Evolutionary conservation across 2,329 filamentous ascomycete species (phyloP), one percentile per base, ranked within the genome.

Genomic region (Ceratocystis albifundus): DNA sequence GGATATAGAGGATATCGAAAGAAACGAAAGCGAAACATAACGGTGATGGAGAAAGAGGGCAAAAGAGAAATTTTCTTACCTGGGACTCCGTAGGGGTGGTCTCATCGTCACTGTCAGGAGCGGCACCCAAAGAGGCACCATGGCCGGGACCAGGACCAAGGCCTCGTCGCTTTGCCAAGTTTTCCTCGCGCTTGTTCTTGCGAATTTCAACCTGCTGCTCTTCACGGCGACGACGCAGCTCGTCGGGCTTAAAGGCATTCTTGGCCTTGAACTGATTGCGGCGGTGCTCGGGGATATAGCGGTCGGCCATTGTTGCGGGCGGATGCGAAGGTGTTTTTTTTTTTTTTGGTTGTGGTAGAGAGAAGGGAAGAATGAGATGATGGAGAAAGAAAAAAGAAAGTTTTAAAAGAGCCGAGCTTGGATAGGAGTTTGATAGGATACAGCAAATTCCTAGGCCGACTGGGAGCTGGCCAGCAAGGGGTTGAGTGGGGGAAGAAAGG

Each of bases 181-280:
- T 97, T 82, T 99, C 94, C 80, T 99, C 94, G 76, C 94, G 88
- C 86, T 97, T 97, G 71, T 92, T 90, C 81, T 96, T 96, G 76
- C 94, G 88, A 75, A 99, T 99, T 81, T 99, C 94, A 71, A 99
- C 94, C 80, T 97, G 94, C 79, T 96, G 92, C 80, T 99, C 94
- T 78, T 99, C 94, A 76, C 94, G 94, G 76, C 94, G 94, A 74
- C 94, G 92, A 76, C 94, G 90, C 71, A 99, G 88, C 82, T 99
- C 94, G 77, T 99, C 94, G 73, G 93, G 93, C 86, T 96, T 96
- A 84, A 99, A 97, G 74, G 90, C 90, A 79, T 90, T 93, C 85
- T 96, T 96, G 66, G 94, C 94, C 88, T 99, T 99, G 87, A 96
- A 99, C 81, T 96, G 92, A 71, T 90, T 96, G 76, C 94, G 92